phyloP scores from a whole-genome alignment of 495 filamentous ascomycete species.

The Penicillium taxi region DNA sequence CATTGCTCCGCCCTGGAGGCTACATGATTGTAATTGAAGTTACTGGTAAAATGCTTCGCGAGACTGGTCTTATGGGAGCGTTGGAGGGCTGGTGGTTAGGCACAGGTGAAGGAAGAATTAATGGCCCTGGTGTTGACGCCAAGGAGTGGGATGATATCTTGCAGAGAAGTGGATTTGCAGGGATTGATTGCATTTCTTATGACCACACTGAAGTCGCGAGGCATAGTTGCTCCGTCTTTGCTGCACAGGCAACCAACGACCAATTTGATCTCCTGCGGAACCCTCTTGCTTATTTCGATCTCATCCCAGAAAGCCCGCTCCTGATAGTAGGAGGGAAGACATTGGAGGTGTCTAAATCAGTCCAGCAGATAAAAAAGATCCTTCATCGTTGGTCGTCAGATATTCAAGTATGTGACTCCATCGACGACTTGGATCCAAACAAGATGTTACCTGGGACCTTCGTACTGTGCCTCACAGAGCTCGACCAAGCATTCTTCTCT shows the following conservation, averaged over 20 bases:
- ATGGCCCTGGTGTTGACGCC: too few species aligned
- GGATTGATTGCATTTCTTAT: not conserved
- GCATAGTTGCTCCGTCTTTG: not conserved
- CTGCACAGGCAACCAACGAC: not conserved
- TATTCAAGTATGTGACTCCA: not conserved
- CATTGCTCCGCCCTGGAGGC: slow-evolving; percentile 12
- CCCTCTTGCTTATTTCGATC: too few species aligned
- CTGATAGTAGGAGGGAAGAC: not conserved
- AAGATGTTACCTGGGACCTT: not conserved
- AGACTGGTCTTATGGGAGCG: not conserved
- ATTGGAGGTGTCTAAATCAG: not conserved
- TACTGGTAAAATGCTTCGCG: not conserved
- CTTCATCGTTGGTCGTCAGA: not conserved
- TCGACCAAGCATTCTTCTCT: not conserved
- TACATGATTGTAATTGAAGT: not conserved
- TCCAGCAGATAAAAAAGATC: not conserved
- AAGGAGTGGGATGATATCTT: not conserved
- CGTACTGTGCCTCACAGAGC: not conserved
- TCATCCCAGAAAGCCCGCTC: not conserved
- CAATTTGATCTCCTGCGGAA: not conserved
- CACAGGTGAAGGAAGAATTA: too few species aligned
- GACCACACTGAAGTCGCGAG: not conserved
- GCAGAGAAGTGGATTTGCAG: not conserved
- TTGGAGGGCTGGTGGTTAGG: too few species aligned
- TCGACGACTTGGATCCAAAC: not conserved